Evolutionary conservation across 495 filamentous ascomycete species (phyloP), one percentile per base, ranked within the genome.

Genomic region (Aspergillus saccharolyticus): DNA sequence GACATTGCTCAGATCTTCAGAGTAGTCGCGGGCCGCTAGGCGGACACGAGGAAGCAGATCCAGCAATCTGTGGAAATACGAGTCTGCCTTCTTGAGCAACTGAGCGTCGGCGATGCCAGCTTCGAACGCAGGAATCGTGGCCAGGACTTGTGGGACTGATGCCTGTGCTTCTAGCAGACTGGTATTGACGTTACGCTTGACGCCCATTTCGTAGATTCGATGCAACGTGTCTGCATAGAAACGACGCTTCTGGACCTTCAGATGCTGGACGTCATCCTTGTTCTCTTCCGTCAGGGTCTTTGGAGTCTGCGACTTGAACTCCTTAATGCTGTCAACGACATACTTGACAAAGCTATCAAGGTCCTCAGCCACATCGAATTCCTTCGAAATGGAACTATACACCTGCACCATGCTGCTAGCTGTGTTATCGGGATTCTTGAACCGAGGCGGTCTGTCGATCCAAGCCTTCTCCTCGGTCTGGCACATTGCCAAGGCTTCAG

Each of bases 241-340:
- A 61, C 88, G 91, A n/a, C 90, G 85, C 72, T 99, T 99, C 54
- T 89, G 80, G 0, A 83, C 82, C 74, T 96, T 96, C 57, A 97
- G 81, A 70, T 97, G 89, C 62, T 89, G 89, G 33, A 96, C 83
- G 7, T 79, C 58, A 2, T 86, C 80, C 63, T 89, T 90, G 64
- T 91, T 96, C 6, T 96, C 90, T 22, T 92, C 87, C 0, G 81
- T 96, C 21, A 92, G 67, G 3, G 77, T 77, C 8, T 81, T 71
- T 3, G 93, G 95, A 0, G 92, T 99, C 56, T 88, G 85, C 52
- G 87, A 88, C 63, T 87, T 85, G 63, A 97, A 81, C 25, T 86
- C 79, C 10, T 80, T 75, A 46, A 91, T 89, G 3, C 80, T 82
- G 0, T 84, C 78, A 48, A 87, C 77, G 15, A 96, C 76, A 54